Evolutionary conservation across 2,329 filamentous ascomycete genomes (phyloP), one percentile per base, ranked within the genome.

Genomic region (Remersonia thermophila): DNA sequence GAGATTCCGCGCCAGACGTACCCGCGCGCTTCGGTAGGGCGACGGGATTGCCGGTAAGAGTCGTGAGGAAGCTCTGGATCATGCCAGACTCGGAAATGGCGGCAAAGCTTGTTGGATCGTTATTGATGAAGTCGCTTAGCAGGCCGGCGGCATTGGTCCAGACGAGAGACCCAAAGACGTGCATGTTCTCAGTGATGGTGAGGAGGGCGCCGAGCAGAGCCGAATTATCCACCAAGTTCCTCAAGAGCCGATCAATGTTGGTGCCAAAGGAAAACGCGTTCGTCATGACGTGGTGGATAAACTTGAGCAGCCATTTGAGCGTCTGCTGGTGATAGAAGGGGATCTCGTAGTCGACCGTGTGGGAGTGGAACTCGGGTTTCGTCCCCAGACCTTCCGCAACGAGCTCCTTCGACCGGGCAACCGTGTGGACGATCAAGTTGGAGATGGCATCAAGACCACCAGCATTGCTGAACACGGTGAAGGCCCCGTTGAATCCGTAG

Each of bases 111-210:
- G 91, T 98, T 0, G 91, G 91, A 52, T 98, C 91, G 53, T 96
- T 95, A 60, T 99, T 93, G 50, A 99, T 93, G 58, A 98, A 98
- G 49, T 85, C 89, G 53, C 84, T 91, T 34, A 98, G 66, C 38
- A 95, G 89, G 37, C 80, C 87, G 43, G 94, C 84, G 6, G 86
- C 82, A 55, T 87, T 87, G 33, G 86, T 94, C 91, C 91, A 99
- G 4, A 96, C 85, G 40, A 91, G 80, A 2, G 89, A 91, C 10
- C 91, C 91, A 54, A 87, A 99, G 27, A 78, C 67, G 35, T 67
- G 67, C 27, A 83, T 79, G 50, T 93, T 81, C 44, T 80, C 77
- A 44, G 95, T 81, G 31, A 98, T 83, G 27, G 77, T 70, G 36
- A 83, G 78, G 34, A 99, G 68, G 39, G 83, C 84, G 15, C 67